phyloP scores from a whole-genome alignment of 345 rosid species.

The Pelargonium nanum region DNA sequence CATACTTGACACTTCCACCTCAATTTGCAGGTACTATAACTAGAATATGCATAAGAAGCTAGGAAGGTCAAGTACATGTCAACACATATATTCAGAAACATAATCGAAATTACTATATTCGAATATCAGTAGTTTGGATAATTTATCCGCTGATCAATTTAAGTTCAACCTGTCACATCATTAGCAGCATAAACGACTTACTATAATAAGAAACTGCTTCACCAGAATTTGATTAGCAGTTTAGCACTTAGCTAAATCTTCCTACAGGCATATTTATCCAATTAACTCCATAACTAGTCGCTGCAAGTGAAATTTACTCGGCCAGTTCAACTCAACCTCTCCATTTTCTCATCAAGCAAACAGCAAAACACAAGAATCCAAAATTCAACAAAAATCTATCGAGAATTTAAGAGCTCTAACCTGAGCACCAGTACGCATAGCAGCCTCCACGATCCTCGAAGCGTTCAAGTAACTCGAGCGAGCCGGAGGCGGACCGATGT shows the following conservation, averaged over 20 bases:
- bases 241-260: not conserved
- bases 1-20: no score
- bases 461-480: constrained; percentile 66
- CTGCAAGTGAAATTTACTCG: no score
- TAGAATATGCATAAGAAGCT: no score
- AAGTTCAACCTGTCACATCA: no score
- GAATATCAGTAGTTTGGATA: no score
- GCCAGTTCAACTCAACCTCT: not conserved
- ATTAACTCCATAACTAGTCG: not conserved
- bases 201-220: no score
- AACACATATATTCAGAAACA: no score
- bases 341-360: not conserved
- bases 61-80: no score
- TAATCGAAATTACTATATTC: no score
- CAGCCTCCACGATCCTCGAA: constrained; percentile 58
- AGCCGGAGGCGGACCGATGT: constrained; percentile 73
- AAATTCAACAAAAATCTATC: not conserved
- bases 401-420: constrained; percentile 16
- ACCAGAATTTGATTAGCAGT: not conserved
- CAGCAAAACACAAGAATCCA: not conserved
- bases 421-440: constrained; percentile 76
- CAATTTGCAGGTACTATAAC: no score
- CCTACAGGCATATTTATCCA: not conserved
- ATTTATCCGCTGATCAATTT: no score
- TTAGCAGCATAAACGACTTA: no score